These are phyloP conservation scores for Apiotrichum akiyoshidainum DNA, from an alignment of 1,284 basidiomycete genomes.

Conservation along the genomic window DNA sequence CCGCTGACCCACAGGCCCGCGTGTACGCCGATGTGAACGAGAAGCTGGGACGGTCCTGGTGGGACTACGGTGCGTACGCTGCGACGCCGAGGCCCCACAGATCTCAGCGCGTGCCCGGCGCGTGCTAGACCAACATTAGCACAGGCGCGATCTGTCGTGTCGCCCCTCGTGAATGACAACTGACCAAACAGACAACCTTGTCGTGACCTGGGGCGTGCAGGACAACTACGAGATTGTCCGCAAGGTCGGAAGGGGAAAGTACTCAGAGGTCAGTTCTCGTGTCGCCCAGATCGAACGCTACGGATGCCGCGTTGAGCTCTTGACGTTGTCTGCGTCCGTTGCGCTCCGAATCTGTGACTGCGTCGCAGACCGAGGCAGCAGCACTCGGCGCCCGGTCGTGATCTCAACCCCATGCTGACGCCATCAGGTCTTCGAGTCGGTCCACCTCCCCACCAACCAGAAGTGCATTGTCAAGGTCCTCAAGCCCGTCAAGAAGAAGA, in stretches of 20 bases:
- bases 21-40: conserved; percentile 61
- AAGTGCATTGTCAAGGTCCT: conserved; percentile 99
- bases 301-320: too few species aligned
- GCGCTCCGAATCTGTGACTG: too few species aligned
- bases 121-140: neutral
- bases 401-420: too few species aligned
- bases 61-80: conserved; percentile 58
- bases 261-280: conserved; percentile 70
- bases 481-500: conserved; percentile 99
- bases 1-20: conserved; percentile 45
- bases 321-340: too few species aligned
- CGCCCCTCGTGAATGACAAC: too few species aligned
- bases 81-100: too few species aligned
- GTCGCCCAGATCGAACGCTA: too few species aligned
- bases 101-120: neutral
- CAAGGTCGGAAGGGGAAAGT: conserved; percentile 95
- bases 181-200: conserved; percentile 69
- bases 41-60: conserved; percentile 58
- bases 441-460: conserved; percentile 87
- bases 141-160: neutral
- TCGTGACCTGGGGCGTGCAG: conserved; percentile 91
- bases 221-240: conserved; percentile 98
- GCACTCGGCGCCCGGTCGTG: too few species aligned
- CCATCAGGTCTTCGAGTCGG: conserved; percentile 86
- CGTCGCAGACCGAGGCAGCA: too few species aligned